Base-by-base conservation (phyloP, 208 protist species). In the Trypanosoma scelopori region DNA sequence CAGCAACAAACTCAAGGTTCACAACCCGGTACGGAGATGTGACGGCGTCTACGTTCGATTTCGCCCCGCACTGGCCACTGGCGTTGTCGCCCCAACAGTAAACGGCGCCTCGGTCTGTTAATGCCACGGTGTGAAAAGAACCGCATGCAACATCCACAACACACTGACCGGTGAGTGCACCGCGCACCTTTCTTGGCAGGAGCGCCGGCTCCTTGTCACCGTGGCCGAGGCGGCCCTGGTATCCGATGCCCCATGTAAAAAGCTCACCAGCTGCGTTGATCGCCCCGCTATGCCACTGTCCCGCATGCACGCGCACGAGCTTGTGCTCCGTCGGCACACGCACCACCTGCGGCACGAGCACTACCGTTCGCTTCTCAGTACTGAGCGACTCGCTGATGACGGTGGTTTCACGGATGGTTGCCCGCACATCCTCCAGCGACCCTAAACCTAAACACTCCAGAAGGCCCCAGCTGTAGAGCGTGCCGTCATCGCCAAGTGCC, bases 31-130 rank as follows among this genome's bases (percentile, higher is more conserved):
- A 89, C 6, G 89, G 89, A 1, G 75, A 69, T 5, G 78, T 87
- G 41, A 94, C 82, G 20, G 79, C 69, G 65, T 94, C 85, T 0
- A 58, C 42, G 23, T 32, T 76, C 58, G 45, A 55, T 20, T 49
- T 79, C 15, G 78, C 71, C 16, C 85, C 89, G 52, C 84, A 92
- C 77, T 91, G 85, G 51, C 86, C 82, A 50, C 73, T 83, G 12
- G 79, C 78, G 56, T 95, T 95, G 74, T 95, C 90, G 60, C 90
- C 90, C 87, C 90, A 95, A 76, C 85, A 91, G 71, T 87, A 95
- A 16, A 95, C 78, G 1, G 51, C 62, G 13, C 87, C 86, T 1
- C 46, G n/a, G 25, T 69, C 55, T 13, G 90, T 93, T 32, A 95
- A 70, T 12, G 84, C 87, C 16, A 86, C 85, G 32, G 87, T 93